Base-by-base conservation (phyloP, 106 monocot species). In the Iris macrosiphon region DNA sequence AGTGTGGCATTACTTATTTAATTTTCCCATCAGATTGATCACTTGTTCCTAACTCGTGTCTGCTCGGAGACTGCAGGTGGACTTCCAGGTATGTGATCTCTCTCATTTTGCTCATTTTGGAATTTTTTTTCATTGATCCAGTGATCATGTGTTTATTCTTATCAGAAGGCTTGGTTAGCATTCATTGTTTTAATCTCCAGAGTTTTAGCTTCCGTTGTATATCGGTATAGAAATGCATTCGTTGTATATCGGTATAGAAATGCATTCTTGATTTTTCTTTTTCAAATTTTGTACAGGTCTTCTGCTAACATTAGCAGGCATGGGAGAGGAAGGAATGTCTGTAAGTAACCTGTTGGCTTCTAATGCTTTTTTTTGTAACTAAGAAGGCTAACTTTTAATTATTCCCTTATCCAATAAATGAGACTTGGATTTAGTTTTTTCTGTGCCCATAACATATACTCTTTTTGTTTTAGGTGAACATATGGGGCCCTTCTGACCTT, bases 61-160 rank as follows among this genome's bases (percentile, higher is more conserved):
- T 91, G 83, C 75, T 98, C 98, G 43, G 98, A 98, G 74, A 91
- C 98, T 66, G 98, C 91, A 31, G 91, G 98, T 27, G 98, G 98
- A 45, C 86, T 98, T 87, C 98, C 98, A 81, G 98, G 98, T 81
- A 67, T 43, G 45, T 69, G 14, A 12, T 61, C 50, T 33, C 29
- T 45, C 8, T 52, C 14, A 41, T 35, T 24, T 58, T 0, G 22
- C 20, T 19, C 18, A 4, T 46, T 2, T 46, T 46, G 8, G n/a
- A n/a, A n/a, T n/a, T 27, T 41, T 37, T 33, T 56, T 39, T 42
- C 2, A 37, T 35, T 25, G 0, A 0, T 21, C 12, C 28, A 30
- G 12, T 17, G 19, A 28, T 30, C 15, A 17, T 42, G 12, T 29
- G 12, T 40, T 42, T 59, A 42, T 56, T 24, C n/a, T 16, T 29